Evolutionary conservation across 2,329 filamentous ascomycete genomes (phyloP).

Genomic region (Xylaria sp.): DNA sequence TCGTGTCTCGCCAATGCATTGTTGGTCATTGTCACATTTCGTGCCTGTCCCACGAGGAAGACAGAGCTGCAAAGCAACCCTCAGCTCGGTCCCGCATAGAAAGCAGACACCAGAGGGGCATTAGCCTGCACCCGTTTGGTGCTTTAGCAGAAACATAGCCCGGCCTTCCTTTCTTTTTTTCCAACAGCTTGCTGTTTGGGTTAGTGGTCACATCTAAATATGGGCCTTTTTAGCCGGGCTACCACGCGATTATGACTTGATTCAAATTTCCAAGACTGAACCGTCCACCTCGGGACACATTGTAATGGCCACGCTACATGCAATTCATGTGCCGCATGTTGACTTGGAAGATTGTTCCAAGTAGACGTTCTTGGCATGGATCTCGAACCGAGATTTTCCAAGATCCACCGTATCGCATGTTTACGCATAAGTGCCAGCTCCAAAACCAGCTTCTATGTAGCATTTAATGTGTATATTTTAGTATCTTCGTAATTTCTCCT

Average conservation of each 20-base stretch:
- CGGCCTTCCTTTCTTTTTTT: background rate
- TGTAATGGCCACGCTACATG: background rate
- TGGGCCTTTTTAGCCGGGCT: constrained; percentile 30
- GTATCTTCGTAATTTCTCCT: background rate
- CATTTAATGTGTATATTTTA: background rate
- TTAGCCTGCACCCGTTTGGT: constrained; percentile 26
- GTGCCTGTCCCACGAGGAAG: constrained; percentile 35
- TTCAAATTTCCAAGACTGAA: constrained; percentile 1
- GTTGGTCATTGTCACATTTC: constrained; percentile 22
- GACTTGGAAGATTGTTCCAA: background rate
- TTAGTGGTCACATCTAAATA: constrained; percentile 18
- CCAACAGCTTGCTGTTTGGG: constrained; percentile 4
- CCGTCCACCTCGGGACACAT: background rate
- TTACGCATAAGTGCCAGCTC: background rate
- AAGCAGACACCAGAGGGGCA: constrained; percentile 18
- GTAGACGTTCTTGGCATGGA: constrained; percentile 5
- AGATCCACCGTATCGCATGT: constrained; percentile 4
- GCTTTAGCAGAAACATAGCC: constrained; percentile 33
- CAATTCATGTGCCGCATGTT: constrained; percentile 5
- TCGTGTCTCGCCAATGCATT: constrained; percentile 38
- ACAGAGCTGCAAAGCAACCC: constrained; percentile 38
- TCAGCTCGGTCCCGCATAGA: constrained; percentile 18
- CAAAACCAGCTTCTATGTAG: background rate
- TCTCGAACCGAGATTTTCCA: constrained; percentile 16
- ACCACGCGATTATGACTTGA: background rate